Conservation (phyloP, 1,284 basidiomycete genomes). For the Ceratobasidium sp. region DNA sequence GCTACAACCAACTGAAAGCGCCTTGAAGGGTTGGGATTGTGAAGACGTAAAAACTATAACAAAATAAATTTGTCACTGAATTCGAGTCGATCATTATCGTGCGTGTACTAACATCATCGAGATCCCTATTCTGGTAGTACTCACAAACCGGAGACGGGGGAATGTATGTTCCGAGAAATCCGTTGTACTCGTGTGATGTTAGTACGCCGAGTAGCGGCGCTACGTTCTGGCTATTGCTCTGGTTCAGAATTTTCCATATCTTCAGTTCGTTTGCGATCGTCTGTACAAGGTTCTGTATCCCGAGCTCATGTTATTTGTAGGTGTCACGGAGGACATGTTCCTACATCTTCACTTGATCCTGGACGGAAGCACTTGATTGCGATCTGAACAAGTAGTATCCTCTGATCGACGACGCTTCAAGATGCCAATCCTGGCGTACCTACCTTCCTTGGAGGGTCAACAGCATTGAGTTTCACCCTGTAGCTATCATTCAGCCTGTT, state of each 20-base stretch:
- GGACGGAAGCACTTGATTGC: constrained; percentile 9
- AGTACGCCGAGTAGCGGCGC: constrained; percentile 7
- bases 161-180: not conserved
- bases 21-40: too few relatives aligned
- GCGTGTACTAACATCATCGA: too few relatives aligned
- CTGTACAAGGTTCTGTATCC: not conserved
- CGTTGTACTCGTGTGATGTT: not conserved
- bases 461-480: not conserved
- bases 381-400: not conserved
- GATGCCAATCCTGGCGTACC: not conserved
- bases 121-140: not conserved
- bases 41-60: too few relatives aligned
- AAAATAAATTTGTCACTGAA: not conserved
- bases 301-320: not conserved
- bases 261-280: constrained; percentile 2
- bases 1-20: not conserved
- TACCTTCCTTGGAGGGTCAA: not conserved
- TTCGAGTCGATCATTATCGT: not conserved
- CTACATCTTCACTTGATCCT: not conserved
- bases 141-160: not conserved
- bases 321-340: not conserved
- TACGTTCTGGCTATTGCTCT: not conserved
- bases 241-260: not conserved
- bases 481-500: too few relatives aligned
- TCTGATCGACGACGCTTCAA: too few relatives aligned